phyloP scores from a whole-genome alignment of 1,284 basidiomycete species.

The Ceratobasidium sp. region DNA sequence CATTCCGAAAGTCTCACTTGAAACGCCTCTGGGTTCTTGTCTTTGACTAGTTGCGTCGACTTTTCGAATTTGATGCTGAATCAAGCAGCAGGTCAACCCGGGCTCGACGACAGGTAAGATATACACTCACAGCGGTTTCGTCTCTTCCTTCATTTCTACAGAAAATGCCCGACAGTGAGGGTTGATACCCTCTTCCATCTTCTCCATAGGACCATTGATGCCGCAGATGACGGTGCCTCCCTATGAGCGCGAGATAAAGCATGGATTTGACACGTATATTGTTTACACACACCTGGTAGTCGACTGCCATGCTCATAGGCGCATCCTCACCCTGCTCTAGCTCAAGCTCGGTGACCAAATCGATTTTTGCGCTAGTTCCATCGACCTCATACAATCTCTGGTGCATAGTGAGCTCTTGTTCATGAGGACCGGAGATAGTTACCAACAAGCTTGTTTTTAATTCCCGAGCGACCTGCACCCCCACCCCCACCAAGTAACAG shows the following conservation, averaged over 20 bases:
- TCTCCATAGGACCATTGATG: slow-evolving; percentile 78
- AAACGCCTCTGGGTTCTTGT: slow-evolving; percentile 80
- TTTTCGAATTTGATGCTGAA: slow-evolving; percentile 38
- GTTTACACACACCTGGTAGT: slow-evolving; percentile 64
- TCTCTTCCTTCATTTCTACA: slow-evolving; percentile 69
- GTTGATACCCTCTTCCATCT: slow-evolving; percentile 73
- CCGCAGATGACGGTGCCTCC: slow-evolving; percentile 73
- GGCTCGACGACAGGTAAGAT: slow-evolving; percentile 21
- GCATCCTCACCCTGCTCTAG: slow-evolving; percentile 86
- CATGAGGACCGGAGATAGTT: slow-evolving; percentile 1
- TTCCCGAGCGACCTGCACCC: slow-evolving; percentile 80
- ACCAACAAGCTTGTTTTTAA: slow-evolving; percentile 91
- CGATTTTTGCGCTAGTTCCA: slow-evolving; percentile 65
- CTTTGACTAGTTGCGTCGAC: slow-evolving; percentile 50
- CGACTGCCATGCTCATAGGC: slow-evolving; percentile 89
- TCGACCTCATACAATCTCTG: slow-evolving; percentile 80
- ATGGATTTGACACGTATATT: slow-evolving; percentile 29
- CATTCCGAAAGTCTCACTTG: slow-evolving; percentile 66
- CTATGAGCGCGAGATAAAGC: slow-evolving; percentile 30
- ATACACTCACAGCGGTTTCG: slow-evolving; percentile 58
- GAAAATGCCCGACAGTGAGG: slow-evolving; percentile 76
- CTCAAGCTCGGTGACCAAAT: slow-evolving; percentile 74
- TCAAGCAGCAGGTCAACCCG: background rate
- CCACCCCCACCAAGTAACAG: slow-evolving; percentile 92
- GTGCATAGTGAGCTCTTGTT: background rate